Evolutionary conservation across 768 basidiomycete genomes (phyloP).

Genomic region (Podaxis mareebaensis): DNA sequence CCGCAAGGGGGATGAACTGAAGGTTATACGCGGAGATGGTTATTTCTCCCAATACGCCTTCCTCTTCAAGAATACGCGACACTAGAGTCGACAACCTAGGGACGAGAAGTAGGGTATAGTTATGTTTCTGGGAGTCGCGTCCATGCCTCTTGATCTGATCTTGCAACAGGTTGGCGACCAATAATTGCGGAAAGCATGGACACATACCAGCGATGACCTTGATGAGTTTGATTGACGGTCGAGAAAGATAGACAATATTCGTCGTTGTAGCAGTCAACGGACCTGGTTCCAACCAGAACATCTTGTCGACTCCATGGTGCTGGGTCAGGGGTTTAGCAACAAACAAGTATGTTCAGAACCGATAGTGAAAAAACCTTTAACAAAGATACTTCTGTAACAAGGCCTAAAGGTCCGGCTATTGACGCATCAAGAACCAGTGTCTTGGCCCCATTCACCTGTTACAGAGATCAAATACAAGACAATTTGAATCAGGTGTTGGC

Average conservation of each 20-base stretch:
- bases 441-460: constrained; percentile 88
- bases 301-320: constrained; percentile 99
- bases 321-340: constrained; percentile 30
- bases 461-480: constrained; percentile 11
- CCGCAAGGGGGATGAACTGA: constrained; percentile 91
- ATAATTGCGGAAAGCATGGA: constrained; percentile 18
- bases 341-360: background rate
- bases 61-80: constrained; percentile 85
- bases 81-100: constrained; percentile 88
- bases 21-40: constrained; percentile 85
- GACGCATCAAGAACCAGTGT: constrained; percentile 92
- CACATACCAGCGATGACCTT: constrained; percentile 88
- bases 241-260: constrained; percentile 91
- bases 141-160: constrained; percentile 90
- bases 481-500: background rate
- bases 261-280: constrained; percentile 79
- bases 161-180: constrained; percentile 37
- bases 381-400: constrained; percentile 92
- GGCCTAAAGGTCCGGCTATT: constrained; percentile 87
- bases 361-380: constrained; percentile 64
- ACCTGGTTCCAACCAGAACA: constrained; percentile 98
- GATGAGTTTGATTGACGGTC: constrained; percentile 82
- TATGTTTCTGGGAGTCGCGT: constrained; percentile 70
- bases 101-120: constrained; percentile 84
- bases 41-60: constrained; percentile 97